Percentiles rank a stretch among this genome's conserved stretches.
Evolutionary conservation across 2,329 filamentous ascomycete species (phyloP).

Genomic region (Fusarium devonianum): DNA sequence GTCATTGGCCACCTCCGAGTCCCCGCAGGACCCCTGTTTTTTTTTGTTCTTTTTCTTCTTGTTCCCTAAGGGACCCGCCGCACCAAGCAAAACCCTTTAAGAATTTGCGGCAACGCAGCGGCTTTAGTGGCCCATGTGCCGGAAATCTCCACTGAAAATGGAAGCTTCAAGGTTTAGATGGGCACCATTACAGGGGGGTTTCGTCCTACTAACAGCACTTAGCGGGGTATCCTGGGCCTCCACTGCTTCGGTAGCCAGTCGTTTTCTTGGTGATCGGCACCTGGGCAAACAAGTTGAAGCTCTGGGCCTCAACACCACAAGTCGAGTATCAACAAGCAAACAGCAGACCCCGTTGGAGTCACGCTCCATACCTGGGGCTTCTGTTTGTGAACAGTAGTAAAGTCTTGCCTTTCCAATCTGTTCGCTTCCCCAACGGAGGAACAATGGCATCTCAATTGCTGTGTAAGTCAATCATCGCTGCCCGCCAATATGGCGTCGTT

Average conservation of each 20-base stretch:
- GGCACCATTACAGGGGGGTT: constrained; percentile 27
- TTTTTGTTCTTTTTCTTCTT: constrained; percentile 26
- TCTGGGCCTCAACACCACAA: too few relatives aligned
- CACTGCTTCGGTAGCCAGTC: too few relatives aligned
- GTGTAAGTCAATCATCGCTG: constrained; percentile 3
- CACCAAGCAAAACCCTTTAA: constrained; percentile 21
- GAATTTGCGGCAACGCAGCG: constrained; percentile 15
- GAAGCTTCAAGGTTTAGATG: too few relatives aligned
- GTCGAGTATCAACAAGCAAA: background rate
- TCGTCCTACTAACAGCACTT: constrained; percentile 7
- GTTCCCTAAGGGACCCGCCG: too few relatives aligned
- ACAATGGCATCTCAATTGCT: constrained; percentile 8
- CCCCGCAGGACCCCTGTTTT: constrained; percentile 35
- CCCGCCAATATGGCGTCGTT: constrained; percentile 9
- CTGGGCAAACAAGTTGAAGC: too few relatives aligned
- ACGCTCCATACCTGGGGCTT: too few relatives aligned
- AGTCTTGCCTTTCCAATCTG: too few relatives aligned
- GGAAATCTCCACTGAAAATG: constrained; percentile 24
- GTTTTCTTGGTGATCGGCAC: too few relatives aligned
- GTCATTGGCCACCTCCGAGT: constrained; percentile 37
- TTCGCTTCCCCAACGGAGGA: background rate
- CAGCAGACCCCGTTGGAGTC: too few relatives aligned
- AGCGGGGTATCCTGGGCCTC: constrained; percentile 30
- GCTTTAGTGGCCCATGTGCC: constrained; percentile 28
- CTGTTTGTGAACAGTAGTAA: background rate